Evolutionary conservation across 2,329 filamentous ascomycete genomes (phyloP).

Genomic region (Fusarium sp.): DNA sequence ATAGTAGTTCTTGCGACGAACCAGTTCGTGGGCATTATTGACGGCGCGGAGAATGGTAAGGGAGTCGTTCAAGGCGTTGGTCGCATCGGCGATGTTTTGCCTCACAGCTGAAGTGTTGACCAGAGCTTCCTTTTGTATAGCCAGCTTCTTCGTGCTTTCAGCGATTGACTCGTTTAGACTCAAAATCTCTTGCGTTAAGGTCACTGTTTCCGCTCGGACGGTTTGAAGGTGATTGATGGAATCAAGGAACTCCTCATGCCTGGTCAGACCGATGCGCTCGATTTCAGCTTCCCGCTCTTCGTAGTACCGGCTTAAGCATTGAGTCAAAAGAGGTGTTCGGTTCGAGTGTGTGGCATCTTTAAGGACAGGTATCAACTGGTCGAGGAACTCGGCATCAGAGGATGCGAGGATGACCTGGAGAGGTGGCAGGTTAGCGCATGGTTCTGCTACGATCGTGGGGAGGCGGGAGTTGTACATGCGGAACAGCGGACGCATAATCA

Average conservation of each 20-base stretch:
- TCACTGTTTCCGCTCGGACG: conserved; percentile 90
- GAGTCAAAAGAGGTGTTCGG: conserved; percentile 76
- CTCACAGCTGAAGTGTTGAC: conserved; percentile 92
- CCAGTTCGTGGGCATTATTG: conserved; percentile 92
- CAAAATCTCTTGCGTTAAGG: conserved; percentile 89
- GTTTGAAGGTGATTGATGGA: conserved; percentile 94
- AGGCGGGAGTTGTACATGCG: conserved; percentile 51
- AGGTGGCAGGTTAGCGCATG: conserved; percentile 14
- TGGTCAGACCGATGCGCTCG: conserved; percentile 91
- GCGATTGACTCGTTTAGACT: conserved; percentile 95
- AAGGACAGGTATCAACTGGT: conserved; percentile 92
- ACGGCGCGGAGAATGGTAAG: conserved; percentile 91
- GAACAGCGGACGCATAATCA: conserved; percentile 59
- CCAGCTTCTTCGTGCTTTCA: conserved; percentile 90
- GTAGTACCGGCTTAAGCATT: conserved; percentile 78
- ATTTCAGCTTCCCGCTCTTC: conserved; percentile 90
- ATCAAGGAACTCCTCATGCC: conserved; percentile 94
- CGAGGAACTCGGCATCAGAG: conserved; percentile 92
- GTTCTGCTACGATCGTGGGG: neutral
- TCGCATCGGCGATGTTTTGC: conserved; percentile 95
- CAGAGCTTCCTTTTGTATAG: conserved; percentile 91
- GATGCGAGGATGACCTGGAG: conserved; percentile 88
- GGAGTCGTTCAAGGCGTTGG: conserved; percentile 87
- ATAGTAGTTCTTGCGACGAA: conserved; percentile 95
- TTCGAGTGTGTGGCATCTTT: conserved; percentile 87